phyloP scores from a whole-genome alignment of 1,284 basidiomycete genomes.

The Melampsora americana region DNA sequence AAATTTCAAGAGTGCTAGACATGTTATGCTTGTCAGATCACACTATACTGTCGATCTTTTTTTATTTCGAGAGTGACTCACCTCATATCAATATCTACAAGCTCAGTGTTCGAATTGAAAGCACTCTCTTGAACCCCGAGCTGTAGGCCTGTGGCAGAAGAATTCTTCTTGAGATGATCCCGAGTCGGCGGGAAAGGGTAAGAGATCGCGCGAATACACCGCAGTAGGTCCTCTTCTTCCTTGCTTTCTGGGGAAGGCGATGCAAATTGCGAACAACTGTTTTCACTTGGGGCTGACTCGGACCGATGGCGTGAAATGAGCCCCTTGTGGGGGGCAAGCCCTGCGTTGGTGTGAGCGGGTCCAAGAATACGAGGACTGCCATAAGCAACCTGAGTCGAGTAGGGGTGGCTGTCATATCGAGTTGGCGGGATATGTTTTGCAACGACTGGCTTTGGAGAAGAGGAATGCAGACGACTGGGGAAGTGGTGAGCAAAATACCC shows the following conservation, averaged over 20 bases:
- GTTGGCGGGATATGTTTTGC: not conserved
- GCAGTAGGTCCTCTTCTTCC: not conserved
- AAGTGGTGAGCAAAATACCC: not conserved
- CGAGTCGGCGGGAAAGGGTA: not conserved
- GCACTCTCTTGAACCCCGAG: not conserved
- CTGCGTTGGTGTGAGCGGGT: no score
- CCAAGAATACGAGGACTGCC: not conserved
- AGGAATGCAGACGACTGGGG: no score
- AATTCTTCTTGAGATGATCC: not conserved
- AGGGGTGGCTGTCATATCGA: not conserved
- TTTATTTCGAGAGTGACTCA: not conserved
- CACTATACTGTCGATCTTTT: no score
- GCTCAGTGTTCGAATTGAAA: not conserved
- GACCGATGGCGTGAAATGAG: no score
- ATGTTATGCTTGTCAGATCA: no score
- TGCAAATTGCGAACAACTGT: not conserved
- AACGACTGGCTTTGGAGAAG: not conserved
- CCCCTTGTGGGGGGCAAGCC: no score
- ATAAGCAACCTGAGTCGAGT: not conserved
- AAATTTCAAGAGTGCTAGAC: no score
- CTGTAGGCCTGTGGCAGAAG: not conserved
- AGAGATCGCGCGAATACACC: not conserved
- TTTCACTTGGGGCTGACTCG: no score
- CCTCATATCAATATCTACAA: conserved; percentile 1
- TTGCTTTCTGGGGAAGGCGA: not conserved